phyloP scores from a whole-genome alignment of 805 yeast genomes.

The Cyberlindnera japonica region DNA sequence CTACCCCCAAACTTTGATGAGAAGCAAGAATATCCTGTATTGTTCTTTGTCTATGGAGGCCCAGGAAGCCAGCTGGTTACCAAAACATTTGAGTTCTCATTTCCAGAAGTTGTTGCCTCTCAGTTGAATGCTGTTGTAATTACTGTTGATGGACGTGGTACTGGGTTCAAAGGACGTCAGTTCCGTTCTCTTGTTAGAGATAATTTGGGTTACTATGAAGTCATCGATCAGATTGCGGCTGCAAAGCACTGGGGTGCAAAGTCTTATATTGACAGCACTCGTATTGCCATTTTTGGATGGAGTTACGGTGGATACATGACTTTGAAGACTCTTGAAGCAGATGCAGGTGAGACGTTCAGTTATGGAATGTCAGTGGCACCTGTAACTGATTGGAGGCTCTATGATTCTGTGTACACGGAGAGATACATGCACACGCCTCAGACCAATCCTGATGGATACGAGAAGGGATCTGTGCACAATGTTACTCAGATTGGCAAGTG shows the following conservation, averaged over 20 bases:
- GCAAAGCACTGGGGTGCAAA: conserved; percentile 67
- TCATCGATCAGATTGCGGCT: conserved; percentile 81
- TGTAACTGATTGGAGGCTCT: conserved; percentile 89
- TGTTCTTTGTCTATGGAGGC: conserved; percentile 92
- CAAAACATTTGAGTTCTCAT: conserved; percentile 55
- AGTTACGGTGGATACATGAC: conserved; percentile 96
- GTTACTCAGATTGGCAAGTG: conserved; percentile 51
- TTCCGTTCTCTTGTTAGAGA: conserved; percentile 81
- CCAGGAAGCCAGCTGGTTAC: conserved; percentile 88
- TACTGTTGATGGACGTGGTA: conserved; percentile 95
- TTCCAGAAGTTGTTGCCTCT: conserved; percentile 75
- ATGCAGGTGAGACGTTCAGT: conserved; percentile 67
- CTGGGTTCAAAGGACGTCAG: conserved; percentile 79
- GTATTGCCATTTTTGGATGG: conserved; percentile 96
- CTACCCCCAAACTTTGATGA: conserved; percentile 70
- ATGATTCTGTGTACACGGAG: conserved; percentile 93
- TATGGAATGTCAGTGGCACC: conserved; percentile 98
- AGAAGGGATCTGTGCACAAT: conserved; percentile 50
- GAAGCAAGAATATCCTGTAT: conserved; percentile 60
- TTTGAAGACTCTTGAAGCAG: conserved; percentile 81
- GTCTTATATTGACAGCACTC: conserved; percentile 59
- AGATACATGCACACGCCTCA: conserved; percentile 87
- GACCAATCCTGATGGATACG: conserved; percentile 62
- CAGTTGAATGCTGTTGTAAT: conserved; percentile 81
- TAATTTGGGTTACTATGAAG: conserved; percentile 76